Conservation (phyloP, 2,329 filamentous ascomycete genomes). For the Parastagonospora avenae region DNA sequence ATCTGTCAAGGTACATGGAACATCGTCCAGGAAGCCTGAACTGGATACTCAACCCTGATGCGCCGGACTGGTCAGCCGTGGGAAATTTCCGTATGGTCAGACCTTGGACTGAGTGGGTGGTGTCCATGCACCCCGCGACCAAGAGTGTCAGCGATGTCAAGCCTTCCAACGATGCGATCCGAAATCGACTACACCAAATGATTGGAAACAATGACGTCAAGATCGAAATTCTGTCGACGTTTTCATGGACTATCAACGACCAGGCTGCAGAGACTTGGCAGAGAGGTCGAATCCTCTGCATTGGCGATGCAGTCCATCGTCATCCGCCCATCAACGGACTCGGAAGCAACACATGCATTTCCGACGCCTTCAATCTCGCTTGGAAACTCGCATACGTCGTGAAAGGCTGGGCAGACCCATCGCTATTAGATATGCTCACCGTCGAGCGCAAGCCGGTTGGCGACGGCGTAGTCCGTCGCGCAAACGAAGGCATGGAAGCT, state of each 20-base stretch:
- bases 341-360: slow-evolving; percentile 31
- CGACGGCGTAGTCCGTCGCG: slow-evolving; percentile 54
- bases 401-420: slow-evolving; percentile 24
- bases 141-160: slow-evolving; percentile 1
- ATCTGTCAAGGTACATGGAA: slow-evolving; percentile 57
- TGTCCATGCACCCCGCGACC: slow-evolving; percentile 12
- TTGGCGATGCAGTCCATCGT: slow-evolving; percentile 14
- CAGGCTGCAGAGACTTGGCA: slow-evolving; percentile 8
- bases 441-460: slow-evolving; percentile 41
- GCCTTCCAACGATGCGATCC: neutral
- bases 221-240: slow-evolving; percentile 4
- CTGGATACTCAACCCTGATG: slow-evolving; percentile 63
- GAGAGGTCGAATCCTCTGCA: slow-evolving; percentile 1
- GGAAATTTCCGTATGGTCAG: slow-evolving; percentile 62
- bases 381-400: slow-evolving; percentile 45
- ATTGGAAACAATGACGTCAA: slow-evolving; percentile 14
- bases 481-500: slow-evolving; percentile 60
- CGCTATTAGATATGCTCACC: slow-evolving; percentile 31
- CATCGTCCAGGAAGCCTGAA: slow-evolving; percentile 64
- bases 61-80: slow-evolving; percentile 42
- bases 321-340: slow-evolving; percentile 25
- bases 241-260: slow-evolving; percentile 19
- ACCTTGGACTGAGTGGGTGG: slow-evolving; percentile 65
- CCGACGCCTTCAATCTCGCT: slow-evolving; percentile 45
- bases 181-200: slow-evolving; percentile 9